phyloP scores from a whole-genome alignment of 495 filamentous ascomycete species.

The Apiosordaria backusii region DNA sequence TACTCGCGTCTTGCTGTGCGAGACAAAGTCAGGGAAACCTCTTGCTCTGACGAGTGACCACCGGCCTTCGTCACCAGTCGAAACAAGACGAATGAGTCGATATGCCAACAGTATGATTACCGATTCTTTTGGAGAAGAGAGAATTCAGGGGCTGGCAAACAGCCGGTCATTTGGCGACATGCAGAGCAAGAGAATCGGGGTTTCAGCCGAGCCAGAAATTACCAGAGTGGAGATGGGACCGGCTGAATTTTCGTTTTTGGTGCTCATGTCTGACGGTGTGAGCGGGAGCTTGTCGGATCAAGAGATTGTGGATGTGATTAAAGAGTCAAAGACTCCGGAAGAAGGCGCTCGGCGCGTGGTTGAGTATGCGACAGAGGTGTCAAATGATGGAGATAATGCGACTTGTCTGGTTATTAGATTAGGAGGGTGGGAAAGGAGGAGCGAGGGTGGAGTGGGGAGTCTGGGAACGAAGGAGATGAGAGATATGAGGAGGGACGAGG shows the following conservation, averaged over 20 bases:
- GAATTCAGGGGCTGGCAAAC: constrained; percentile 90
- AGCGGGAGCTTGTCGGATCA: constrained; percentile 79
- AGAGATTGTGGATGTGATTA: constrained; percentile 92
- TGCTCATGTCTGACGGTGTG: constrained; percentile 84
- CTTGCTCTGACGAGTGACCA: constrained; percentile 82
- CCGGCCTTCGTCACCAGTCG: constrained; percentile 80
- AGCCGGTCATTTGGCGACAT: constrained; percentile 92
- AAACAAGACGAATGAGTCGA: constrained; percentile 76
- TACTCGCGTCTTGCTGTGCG: constrained; percentile 83
- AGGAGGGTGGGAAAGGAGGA: constrained; percentile 91
- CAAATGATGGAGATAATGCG: constrained; percentile 81
- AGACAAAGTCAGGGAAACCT: constrained; percentile 70
- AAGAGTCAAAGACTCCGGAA: constrained; percentile 87
- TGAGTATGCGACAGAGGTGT: constrained; percentile 81
- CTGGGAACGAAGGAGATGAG: constrained; percentile 13
- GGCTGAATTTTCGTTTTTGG: constrained; percentile 82
- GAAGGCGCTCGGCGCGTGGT: constrained; percentile 76
- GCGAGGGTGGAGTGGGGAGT: constrained; percentile 74
- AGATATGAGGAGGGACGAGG: constrained; percentile 10
- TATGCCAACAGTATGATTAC: constrained; percentile 79
- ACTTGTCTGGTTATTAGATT: constrained; percentile 90
- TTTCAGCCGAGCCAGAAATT: constrained; percentile 89
- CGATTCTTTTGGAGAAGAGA: constrained; percentile 95
- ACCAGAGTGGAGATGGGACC: constrained; percentile 67
- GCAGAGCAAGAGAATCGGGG: constrained; percentile 83